Conservation (phyloP, 495 filamentous ascomycete genomes). For the Lophiostoma macrostomum region DNA sequence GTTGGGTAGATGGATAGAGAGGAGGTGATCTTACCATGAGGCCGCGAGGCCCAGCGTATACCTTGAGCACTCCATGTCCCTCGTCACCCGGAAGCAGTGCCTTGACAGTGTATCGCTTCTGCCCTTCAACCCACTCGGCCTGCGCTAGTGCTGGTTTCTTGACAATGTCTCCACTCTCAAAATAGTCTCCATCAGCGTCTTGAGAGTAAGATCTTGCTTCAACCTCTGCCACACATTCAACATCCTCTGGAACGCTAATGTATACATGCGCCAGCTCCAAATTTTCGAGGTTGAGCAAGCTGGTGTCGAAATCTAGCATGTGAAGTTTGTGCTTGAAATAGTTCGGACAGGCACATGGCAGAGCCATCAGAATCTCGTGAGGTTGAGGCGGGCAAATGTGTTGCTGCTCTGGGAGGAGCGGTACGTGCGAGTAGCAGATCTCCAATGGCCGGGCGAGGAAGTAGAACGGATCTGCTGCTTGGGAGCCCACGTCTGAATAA, state of each 20-base stretch:
- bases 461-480: constrained; percentile 80
- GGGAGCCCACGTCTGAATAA: constrained; percentile 68
- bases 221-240: constrained; percentile 88
- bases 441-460: constrained; percentile 85
- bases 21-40: constrained; percentile 58
- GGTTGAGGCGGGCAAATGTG: constrained; percentile 88
- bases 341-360: constrained; percentile 80
- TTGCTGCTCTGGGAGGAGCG: constrained; percentile 78
- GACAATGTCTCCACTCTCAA: constrained; percentile 85
- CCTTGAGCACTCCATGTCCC: constrained; percentile 81
- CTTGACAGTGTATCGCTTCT: constrained; percentile 90
- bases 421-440: constrained; percentile 92
- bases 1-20: not conserved
- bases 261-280: constrained; percentile 90
- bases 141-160: constrained; percentile 85
- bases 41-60: constrained; percentile 90
- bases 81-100: constrained; percentile 87
- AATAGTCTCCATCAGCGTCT: constrained; percentile 86
- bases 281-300: constrained; percentile 77
- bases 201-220: constrained; percentile 75
- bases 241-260: constrained; percentile 78
- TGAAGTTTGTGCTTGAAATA: constrained; percentile 79
- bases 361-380: constrained; percentile 74
- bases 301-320: constrained; percentile 89
- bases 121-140: constrained; percentile 81